Evolutionary conservation across 2,329 filamentous ascomycete genomes (phyloP).

Genomic region (Cladosporium phlei): DNA sequence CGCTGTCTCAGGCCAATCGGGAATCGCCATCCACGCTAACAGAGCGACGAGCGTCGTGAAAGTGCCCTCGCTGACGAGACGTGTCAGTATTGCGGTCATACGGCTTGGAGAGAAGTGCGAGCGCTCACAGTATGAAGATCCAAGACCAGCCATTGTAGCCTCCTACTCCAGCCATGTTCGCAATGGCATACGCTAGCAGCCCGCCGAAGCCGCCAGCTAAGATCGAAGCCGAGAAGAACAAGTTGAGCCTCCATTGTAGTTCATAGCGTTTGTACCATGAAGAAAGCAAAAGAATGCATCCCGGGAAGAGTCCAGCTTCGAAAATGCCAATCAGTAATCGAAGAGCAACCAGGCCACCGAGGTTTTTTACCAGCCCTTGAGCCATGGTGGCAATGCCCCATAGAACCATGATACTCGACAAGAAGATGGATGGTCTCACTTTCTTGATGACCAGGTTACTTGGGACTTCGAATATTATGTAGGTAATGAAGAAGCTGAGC

Average conservation of each 20-base stretch:
- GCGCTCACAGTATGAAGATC: conserved; percentile 50
- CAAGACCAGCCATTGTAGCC: conserved; percentile 31
- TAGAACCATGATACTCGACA: conserved; percentile 34
- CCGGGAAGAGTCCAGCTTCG: conserved; percentile 32
- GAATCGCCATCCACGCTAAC: conserved; percentile 30
- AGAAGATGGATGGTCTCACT: conserved; percentile 32
- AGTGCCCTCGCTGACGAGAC: conserved; percentile 38
- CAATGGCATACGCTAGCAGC: conserved; percentile 35
- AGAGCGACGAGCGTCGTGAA: conserved; percentile 24
- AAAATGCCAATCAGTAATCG: conserved; percentile 32
- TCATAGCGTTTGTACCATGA: conserved; percentile 42
- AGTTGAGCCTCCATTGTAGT: conserved; percentile 37
- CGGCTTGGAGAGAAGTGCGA: background rate
- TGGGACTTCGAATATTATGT: conserved; percentile 29
- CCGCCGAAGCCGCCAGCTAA: conserved; percentile 40
- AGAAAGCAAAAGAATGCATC: conserved; percentile 29
- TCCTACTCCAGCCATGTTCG: conserved; percentile 25
- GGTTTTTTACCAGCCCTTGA: conserved; percentile 30
- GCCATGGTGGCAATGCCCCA: conserved; percentile 35
- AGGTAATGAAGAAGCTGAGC: conserved; percentile 34
- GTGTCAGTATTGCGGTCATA: background rate
- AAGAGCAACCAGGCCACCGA: conserved; percentile 27
- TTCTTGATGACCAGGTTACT: conserved; percentile 28
- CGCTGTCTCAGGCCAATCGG: conserved; percentile 42
- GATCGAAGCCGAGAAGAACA: conserved; percentile 39